A percentile compares a stretch with the other conserved stretches of the same genome.
These are phyloP conservation scores for Thraustotheca clavata DNA, from an alignment of 352 stramenopile genomes.

Conservation along the genomic window DNA sequence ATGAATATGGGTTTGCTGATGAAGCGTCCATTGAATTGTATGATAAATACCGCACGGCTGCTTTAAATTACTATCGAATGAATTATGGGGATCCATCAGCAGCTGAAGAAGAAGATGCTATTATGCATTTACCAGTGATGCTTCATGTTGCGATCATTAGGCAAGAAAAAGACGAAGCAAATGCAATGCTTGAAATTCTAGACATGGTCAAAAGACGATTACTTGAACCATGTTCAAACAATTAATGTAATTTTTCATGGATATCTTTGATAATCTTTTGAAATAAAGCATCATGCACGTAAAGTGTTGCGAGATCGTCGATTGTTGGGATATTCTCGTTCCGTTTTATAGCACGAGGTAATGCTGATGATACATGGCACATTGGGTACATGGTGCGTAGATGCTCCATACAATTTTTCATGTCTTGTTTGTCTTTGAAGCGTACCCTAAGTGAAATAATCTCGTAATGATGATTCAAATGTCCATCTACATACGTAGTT, in stretches of 20 bases:
- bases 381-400: background rate
- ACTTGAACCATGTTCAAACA: too few species aligned
- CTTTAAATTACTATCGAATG: conserved; percentile 77
- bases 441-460: too few species aligned
- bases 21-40: conserved; percentile 68
- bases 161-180: conserved; percentile 55
- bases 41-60: conserved; percentile 76
- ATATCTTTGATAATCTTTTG: conserved; percentile 32
- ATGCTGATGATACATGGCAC: background rate
- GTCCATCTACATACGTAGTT: too few species aligned
- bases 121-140: conserved; percentile 87
- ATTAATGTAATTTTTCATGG: conserved; percentile 28
- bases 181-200: conserved; percentile 66
- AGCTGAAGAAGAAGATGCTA: conserved; percentile 79
- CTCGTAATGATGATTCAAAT: too few species aligned
- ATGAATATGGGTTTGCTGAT: conserved; percentile 62
- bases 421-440: conserved; percentile 15
- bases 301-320: conserved; percentile 26
- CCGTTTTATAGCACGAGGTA: background rate
- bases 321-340: conserved; percentile 16
- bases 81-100: conserved; percentile 71
- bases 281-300: conserved; percentile 29
- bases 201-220: conserved; percentile 64
- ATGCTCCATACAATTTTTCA: conserved; percentile 27
- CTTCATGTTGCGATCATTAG: conserved; percentile 68